These are phyloP conservation scores for Aspergillus aculeatinus DNA, from an alignment of 2,329 filamentous ascomycete species.

Conservation along the genomic window DNA sequence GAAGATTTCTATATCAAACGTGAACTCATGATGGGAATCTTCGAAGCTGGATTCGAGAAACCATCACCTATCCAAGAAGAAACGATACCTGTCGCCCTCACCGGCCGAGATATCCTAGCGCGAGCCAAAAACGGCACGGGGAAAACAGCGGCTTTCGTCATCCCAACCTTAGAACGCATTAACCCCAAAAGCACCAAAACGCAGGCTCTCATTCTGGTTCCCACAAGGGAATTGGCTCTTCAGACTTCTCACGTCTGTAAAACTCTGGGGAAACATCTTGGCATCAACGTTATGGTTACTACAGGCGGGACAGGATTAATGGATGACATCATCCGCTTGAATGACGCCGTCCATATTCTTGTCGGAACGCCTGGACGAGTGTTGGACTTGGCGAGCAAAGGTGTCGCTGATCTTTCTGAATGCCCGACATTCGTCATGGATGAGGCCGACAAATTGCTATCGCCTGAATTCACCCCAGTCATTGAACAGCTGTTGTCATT, in stretches of 20 bases:
- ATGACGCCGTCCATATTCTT: constrained; percentile 93
- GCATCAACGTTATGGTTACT: constrained; percentile 98
- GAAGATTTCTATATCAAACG: constrained; percentile 96
- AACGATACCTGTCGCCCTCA: constrained; percentile 93
- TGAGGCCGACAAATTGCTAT: constrained; percentile 96
- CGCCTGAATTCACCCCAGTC: constrained; percentile 92
- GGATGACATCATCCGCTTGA: constrained; percentile 93
- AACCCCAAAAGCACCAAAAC: constrained; percentile 97
- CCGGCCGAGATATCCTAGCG: constrained; percentile 90
- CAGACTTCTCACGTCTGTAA: constrained; percentile 99
- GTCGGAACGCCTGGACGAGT: constrained; percentile 97
- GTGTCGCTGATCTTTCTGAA: constrained; percentile 91
- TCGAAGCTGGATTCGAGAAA: constrained; percentile 98
- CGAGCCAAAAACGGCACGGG: constrained; percentile 98
- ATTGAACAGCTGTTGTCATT: constrained; percentile 95
- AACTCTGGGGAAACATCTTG: constrained; percentile 93
- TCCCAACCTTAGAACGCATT: constrained; percentile 90
- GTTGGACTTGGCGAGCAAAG: constrained; percentile 92
- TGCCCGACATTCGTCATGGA: constrained; percentile 99
- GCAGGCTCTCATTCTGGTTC: constrained; percentile 93
- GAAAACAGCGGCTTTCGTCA: constrained; percentile 97
- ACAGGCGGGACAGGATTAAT: constrained; percentile 93
- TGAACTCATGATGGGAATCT: constrained; percentile 97
- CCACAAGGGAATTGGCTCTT: constrained; percentile 92
- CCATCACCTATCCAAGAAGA: constrained; percentile 99